Conservation (phyloP, 2,329 filamentous ascomycete species). For the Onygena corvina region DNA sequence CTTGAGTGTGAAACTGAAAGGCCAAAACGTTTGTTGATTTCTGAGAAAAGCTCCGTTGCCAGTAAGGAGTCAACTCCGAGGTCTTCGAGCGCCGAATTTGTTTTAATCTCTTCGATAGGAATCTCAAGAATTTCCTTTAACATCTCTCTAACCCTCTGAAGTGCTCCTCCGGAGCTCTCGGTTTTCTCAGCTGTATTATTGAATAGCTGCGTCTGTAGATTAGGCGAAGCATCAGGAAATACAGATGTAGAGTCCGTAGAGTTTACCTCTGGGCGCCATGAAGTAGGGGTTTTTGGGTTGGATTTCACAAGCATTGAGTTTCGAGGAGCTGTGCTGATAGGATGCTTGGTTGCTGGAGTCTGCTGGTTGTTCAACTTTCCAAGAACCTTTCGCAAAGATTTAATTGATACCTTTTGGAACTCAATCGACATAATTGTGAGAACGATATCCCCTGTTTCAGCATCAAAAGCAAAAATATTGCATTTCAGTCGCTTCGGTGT, state of each 20-base stretch:
- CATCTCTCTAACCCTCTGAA: not conserved
- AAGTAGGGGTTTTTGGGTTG: not conserved
- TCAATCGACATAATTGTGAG: constrained; percentile 2
- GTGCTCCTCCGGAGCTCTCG: not conserved
- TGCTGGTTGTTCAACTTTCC: not conserved
- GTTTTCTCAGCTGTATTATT: not conserved
- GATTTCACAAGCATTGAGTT: too few species aligned
- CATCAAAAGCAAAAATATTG: constrained; percentile 2
- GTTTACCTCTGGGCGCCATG: too few species aligned
- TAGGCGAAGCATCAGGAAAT: too few species aligned
- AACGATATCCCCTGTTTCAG: not conserved
- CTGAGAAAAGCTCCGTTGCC: not conserved
- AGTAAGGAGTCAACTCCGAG: not conserved
- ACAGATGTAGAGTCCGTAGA: too few species aligned
- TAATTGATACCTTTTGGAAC: constrained; percentile 1
- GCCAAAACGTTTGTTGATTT: not conserved
- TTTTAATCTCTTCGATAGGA: not conserved
- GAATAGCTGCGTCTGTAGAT: not conserved
- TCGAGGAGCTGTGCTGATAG: not conserved
- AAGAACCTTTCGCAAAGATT: constrained; percentile 5
- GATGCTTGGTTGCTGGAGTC: not conserved
- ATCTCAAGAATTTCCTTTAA: not conserved
- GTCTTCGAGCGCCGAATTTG: not conserved
- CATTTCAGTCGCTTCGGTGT: constrained; percentile 1
- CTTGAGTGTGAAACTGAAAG: not conserved